Conservation (phyloP, 2,329 filamentous ascomycete genomes). For the Trichoderma harzianum region DNA sequence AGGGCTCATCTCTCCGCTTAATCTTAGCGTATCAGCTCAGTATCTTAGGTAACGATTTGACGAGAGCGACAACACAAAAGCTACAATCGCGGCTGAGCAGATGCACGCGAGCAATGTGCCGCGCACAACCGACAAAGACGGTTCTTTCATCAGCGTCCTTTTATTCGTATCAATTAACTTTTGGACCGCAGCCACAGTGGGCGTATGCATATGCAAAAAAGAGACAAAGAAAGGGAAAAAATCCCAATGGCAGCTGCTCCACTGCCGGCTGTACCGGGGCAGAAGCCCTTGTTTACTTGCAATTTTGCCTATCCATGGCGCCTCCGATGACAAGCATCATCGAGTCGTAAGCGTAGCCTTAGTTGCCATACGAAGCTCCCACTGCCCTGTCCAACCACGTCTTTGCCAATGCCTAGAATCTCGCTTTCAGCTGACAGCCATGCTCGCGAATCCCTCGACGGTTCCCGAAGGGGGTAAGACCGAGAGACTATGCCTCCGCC, state of each 20-base stretch:
- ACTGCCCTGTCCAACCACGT: neutral
- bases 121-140: neutral
- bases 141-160: neutral
- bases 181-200: neutral
- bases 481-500: slow-evolving; percentile 6
- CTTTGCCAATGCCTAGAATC: neutral
- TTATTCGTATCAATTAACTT: neutral
- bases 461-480: slow-evolving; percentile 12
- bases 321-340: slow-evolving; percentile 4
- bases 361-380: slow-evolving; percentile 1
- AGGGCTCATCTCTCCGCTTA: slow-evolving; percentile 3
- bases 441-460: slow-evolving; percentile 3
- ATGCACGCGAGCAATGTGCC: neutral
- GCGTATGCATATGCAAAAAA: neutral
- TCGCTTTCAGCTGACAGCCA: slow-evolving; percentile 13
- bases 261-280: neutral
- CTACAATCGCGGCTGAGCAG: neutral
- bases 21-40: neutral
- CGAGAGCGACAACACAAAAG: neutral
- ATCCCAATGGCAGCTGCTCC: neutral
- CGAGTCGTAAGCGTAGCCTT: neutral
- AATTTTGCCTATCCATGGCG: neutral
- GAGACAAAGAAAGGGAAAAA: neutral
- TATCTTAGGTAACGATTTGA: neutral
- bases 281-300: slow-evolving; percentile 3